These are phyloP conservation scores for Rosellinia necatrix DNA, from an alignment of 2,329 filamentous ascomycete species.

Conservation along the genomic window DNA sequence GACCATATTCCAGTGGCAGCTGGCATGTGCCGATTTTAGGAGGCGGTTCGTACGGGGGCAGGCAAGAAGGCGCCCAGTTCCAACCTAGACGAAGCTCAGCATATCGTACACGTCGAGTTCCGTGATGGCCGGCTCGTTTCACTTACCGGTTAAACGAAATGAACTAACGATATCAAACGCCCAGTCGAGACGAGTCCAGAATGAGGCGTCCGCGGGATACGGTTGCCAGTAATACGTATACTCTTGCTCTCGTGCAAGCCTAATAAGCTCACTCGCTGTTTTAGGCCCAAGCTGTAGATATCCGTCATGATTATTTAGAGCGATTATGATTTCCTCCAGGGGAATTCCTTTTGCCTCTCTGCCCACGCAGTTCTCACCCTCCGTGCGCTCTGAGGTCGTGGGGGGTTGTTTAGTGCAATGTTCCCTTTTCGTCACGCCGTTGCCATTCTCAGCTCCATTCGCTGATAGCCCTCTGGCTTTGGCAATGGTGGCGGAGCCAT, in stretches of 20 bases:
- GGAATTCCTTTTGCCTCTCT: background rate
- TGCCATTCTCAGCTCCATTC: conserved; percentile 12
- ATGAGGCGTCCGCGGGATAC: conserved; percentile 56
- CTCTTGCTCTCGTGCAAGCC: conserved; percentile 35
- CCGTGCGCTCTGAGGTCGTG: background rate
- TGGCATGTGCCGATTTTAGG: conserved; percentile 46
- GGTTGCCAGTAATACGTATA: conserved; percentile 64
- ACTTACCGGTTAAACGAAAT: conserved; percentile 59
- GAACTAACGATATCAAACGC: conserved; percentile 57
- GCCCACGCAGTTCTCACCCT: background rate
- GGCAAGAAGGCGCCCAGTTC: conserved; percentile 58
- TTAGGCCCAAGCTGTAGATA: conserved; percentile 6
- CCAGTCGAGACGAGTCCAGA: conserved; percentile 59
- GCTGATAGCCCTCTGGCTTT: background rate
- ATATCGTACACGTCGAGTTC: background rate
- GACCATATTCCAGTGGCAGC: conserved; percentile 46
- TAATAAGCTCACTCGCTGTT: conserved; percentile 12
- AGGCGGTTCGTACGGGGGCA: conserved; percentile 48
- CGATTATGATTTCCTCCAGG: background rate
- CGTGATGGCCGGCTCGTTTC: background rate
- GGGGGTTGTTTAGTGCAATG: background rate
- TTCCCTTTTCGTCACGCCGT: conserved; percentile 15
- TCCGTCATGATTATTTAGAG: conserved; percentile 12
- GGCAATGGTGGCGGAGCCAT: background rate
- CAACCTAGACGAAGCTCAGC: conserved; percentile 50